Percentiles rank a stretch among this genome's conserved stretches.
Conservation (phyloP, 2,329 filamentous ascomycete genomes). For the Nectriaceae sp. region DNA sequence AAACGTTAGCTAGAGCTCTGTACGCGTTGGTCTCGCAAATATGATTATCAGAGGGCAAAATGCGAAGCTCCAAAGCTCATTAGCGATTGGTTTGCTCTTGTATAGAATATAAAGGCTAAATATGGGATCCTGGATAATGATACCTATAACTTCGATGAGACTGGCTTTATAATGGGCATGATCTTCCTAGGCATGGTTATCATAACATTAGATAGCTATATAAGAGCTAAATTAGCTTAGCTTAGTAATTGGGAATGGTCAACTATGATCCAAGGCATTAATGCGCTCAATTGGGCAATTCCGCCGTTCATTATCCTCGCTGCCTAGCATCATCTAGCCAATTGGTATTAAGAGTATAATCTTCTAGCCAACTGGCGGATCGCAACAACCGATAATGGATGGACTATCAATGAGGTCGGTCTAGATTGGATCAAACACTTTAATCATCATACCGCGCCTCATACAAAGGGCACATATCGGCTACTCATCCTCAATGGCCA, state of each 20-base stretch:
- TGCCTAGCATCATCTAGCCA: slow-evolving; percentile 14
- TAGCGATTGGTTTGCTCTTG: slow-evolving; percentile 20
- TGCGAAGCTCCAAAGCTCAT: slow-evolving; percentile 26
- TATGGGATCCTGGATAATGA: slow-evolving; percentile 13
- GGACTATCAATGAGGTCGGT: slow-evolving; percentile 35
- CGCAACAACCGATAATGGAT: slow-evolving; percentile 33
- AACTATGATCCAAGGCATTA: slow-evolving; percentile 10
- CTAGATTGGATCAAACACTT: slow-evolving; percentile 39
- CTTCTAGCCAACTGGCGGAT: slow-evolving; percentile 32
- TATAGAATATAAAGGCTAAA: slow-evolving; percentile 18
- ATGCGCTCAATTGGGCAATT: slow-evolving; percentile 1
- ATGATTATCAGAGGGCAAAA: no score
- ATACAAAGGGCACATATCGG: slow-evolving; percentile 27
- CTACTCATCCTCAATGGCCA: slow-evolving; percentile 41
- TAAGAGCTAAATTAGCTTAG: slow-evolving; percentile 5
- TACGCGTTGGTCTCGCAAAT: slow-evolving; percentile 22
- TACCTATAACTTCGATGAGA: no score
- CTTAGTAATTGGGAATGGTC: slow-evolving; percentile 14
- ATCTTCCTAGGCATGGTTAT: slow-evolving; percentile 2
- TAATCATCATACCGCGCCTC: slow-evolving; percentile 29
- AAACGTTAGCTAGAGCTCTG: slow-evolving; percentile 24
- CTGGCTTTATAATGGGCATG: no score
- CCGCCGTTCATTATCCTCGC: slow-evolving; percentile 14
- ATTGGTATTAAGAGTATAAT: slow-evolving; percentile 19
- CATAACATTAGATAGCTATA: background rate